Percentiles rank a stretch among this genome's conserved stretches.
These are phyloP conservation scores for Eimeria brunetti DNA, from an alignment of 169 alveolate genomes.

Conservation along the genomic window DNA sequence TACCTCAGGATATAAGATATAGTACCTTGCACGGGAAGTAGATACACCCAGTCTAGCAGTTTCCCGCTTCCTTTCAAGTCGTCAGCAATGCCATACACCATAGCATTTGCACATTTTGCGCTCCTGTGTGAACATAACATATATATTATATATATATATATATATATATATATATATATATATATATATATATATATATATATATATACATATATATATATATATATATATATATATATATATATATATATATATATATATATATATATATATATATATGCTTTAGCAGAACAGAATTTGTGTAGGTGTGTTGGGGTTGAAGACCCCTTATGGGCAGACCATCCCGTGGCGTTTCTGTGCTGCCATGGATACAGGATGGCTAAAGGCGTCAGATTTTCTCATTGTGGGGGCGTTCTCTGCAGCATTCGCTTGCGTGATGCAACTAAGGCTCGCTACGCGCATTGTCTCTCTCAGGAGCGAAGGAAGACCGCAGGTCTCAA, in stretches of 20 bases:
- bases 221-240: too few relatives aligned
- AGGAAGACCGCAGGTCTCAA: neutral
- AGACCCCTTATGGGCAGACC: neutral
- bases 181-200: too few relatives aligned
- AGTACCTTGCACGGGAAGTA: neutral
- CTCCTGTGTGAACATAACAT: neutral
- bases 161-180: too few relatives aligned
- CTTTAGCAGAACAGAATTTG: neutral
- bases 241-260: too few relatives aligned
- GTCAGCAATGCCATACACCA: neutral
- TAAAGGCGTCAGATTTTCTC: neutral
- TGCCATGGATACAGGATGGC: neutral
- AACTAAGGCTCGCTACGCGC: neutral
- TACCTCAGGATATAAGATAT: neutral
- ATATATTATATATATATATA: too few relatives aligned
- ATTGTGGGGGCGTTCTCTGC: neutral
- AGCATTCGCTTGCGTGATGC: neutral
- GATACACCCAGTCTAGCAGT: neutral
- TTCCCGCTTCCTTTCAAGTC: neutral
- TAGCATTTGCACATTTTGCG: neutral
- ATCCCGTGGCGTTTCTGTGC: neutral
- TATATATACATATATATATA: too few relatives aligned
- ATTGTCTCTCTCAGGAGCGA: neutral
- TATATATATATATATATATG: too few relatives aligned
- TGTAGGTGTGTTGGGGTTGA: neutral